Base-by-base conservation (phyloP, 352 stramenopile species). In the Ochromonadaceae sp. region DNA sequence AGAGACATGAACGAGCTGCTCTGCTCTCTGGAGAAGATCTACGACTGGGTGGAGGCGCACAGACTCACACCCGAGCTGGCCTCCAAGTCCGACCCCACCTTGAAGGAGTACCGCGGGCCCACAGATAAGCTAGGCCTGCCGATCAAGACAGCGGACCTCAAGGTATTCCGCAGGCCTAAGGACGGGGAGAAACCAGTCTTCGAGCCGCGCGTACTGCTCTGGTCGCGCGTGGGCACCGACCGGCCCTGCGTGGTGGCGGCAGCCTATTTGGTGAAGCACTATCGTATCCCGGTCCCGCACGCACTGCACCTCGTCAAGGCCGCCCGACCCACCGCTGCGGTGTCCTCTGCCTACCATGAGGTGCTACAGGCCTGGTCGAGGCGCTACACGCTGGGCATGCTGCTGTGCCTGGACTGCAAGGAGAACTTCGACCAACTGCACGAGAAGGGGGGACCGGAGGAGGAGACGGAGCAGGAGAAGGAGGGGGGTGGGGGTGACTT, bases 31-130 rank as follows among this genome's bases (percentile, higher is more conserved):
- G 55, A 63, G 20, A 63, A 53, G 26, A 14, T 28, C 17, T 63
- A 50, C 31, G 55, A 63, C 52, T 47, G 22, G 34, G 52, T 63
- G 38, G 55, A 63, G 22, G 39, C 31, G 10, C 39, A 47, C 39
- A n/a, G 55, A 12, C 9, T 52, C 4, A 28, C 15, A 12, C 35
- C 55, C 10, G 55, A 63, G 17, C 36, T 40, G 20, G 12, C 10
- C 22, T 4, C 2, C 40, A 3, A 44, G 4, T 7, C 35, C 52
- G 55, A 63, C 31, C 34, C 25, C 26, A 22, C 20, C 34, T 40
- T 40, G 36, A 9, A n/a, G 7, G 22, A 55, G 31, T 41, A 55
- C 39, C 34, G 55, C 17, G 34, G 55, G 15, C 34, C 3, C 48
- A 7, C 26, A 15, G 35, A 63, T 63, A 14, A 30, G 7, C 52